These are phyloP conservation scores for Tetragonia tetragonoides DNA, from an alignment of 148 eudicot species.

Conservation along the genomic window DNA sequence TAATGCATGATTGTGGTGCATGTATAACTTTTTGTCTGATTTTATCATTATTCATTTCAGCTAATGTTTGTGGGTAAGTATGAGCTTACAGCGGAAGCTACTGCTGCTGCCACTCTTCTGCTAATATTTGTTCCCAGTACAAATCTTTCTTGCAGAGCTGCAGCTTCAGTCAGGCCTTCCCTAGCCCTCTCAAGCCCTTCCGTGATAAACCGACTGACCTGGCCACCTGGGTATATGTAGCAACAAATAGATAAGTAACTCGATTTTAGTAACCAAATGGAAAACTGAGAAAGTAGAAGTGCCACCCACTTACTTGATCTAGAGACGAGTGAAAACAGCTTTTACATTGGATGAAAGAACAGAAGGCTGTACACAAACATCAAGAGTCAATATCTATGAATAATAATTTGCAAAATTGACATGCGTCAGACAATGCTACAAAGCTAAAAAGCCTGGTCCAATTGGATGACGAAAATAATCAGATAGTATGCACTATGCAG, in stretches of 20 bases:
- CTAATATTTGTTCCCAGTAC: conserved; percentile 80
- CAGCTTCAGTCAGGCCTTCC: conserved; percentile 93
- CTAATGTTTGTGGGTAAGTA: conserved; percentile 7
- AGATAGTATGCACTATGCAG: background rate
- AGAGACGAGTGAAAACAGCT: conserved; percentile 89
- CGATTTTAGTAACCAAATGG: background rate
- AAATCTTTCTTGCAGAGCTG: conserved; percentile 86
- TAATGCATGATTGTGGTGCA: background rate
- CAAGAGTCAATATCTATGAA: conserved; percentile 18
- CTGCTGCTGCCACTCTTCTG: conserved; percentile 96
- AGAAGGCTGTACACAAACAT: conserved; percentile 62
- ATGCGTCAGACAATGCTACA: background rate
- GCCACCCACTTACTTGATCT: conserved; percentile 73
- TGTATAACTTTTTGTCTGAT: background rate
- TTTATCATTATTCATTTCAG: background rate
- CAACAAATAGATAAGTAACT: conserved; percentile 7
- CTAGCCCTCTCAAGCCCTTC: conserved; percentile 94
- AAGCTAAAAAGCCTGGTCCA: background rate
- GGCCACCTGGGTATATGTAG: conserved; percentile 48
- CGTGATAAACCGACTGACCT: conserved; percentile 87
- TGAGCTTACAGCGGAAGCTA: conserved; percentile 92
- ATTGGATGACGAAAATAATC: background rate
- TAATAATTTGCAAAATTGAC: background rate
- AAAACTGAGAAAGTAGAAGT: background rate
- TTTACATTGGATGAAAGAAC: conserved; percentile 84